Evolutionary conservation across 78 protist genomes (phyloP).

Genomic region (Cavenderia fasciculata): DNA sequence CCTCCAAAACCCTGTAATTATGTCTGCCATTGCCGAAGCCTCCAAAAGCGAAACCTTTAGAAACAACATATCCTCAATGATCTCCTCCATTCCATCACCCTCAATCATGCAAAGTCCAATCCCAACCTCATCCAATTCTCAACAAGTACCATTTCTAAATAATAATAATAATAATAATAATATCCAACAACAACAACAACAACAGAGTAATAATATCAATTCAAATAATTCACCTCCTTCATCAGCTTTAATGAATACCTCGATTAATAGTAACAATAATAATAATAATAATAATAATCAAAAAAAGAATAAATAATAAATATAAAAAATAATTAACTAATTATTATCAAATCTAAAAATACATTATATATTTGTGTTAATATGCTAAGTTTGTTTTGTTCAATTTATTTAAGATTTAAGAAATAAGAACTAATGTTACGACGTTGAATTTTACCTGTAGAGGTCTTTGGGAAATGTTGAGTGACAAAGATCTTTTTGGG

Average conservation of each 20-base stretch:
- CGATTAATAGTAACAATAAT: not conserved
- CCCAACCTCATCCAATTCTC: not conserved
- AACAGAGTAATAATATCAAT: not conserved
- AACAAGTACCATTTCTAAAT: conserved; percentile 47
- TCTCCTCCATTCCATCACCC: conserved; percentile 56
- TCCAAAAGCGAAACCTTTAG: conserved; percentile 31
- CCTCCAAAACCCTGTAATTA: conserved; percentile 61
- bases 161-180: not conserved
- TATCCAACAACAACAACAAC: not conserved
- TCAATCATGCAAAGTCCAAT: conserved; percentile 31
- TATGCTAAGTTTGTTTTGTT: not conserved
- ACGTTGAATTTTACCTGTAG: conserved; percentile 92
- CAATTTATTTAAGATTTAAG: conserved; percentile 40
- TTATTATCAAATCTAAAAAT: not conserved
- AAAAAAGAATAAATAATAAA: not conserved
- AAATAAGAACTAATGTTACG: conserved; percentile 71
- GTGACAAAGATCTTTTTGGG: conserved; percentile 83
- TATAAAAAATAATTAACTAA: not conserved
- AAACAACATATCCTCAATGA: conserved; percentile 14
- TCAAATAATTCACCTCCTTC: not conserved
- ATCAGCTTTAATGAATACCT: not conserved
- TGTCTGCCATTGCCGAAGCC: conserved; percentile 74
- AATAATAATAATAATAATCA: not conserved
- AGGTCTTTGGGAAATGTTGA: conserved; percentile 83
- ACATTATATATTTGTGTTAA: conserved; percentile 9